Conservation (phyloP, 805 yeast genomes). For the Saccharomycopsis fermentans region DNA sequence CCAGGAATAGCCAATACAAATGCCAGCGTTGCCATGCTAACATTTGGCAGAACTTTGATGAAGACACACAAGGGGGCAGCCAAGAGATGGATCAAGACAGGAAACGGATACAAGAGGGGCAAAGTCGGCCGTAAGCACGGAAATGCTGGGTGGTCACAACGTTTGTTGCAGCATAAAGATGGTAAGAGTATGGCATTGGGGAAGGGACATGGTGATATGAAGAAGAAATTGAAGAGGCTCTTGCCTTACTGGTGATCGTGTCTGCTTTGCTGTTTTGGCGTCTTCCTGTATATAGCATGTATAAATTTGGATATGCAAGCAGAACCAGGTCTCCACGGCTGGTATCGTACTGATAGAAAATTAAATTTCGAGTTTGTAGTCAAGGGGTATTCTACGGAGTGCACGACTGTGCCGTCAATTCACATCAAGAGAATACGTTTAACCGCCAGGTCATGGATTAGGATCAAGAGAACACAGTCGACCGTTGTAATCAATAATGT, state of each 20-base stretch:
- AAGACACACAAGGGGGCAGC: conserved; percentile 84
- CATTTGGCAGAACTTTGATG: conserved; percentile 26
- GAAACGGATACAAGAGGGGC: conserved; percentile 54
- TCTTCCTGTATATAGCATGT: no score
- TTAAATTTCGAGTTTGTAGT: no score
- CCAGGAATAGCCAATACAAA: not conserved
- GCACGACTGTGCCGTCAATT: no score
- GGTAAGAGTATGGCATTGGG: conserved; percentile 45
- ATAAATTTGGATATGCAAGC: no score
- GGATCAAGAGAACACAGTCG: no score
- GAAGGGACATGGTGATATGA: conserved; percentile 42
- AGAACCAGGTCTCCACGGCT: no score
- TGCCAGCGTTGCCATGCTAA: not conserved
- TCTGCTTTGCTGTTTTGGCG: no score
- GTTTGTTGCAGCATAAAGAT: conserved; percentile 47
- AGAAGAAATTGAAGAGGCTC: conserved; percentile 47
- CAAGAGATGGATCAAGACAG: conserved; percentile 75
- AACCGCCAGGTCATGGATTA: no score
- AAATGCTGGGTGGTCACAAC: conserved; percentile 75
- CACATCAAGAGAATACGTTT: no score
- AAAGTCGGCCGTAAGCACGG: conserved; percentile 89
- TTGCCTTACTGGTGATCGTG: conserved; percentile 32
- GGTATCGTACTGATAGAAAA: no score
- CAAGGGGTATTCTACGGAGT: no score
- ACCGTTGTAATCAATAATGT: no score